Evolutionary conservation across 495 filamentous ascomycete genomes (phyloP), one percentile per base, ranked within the genome.

Genomic region (Sordaria brevicollis): DNA sequence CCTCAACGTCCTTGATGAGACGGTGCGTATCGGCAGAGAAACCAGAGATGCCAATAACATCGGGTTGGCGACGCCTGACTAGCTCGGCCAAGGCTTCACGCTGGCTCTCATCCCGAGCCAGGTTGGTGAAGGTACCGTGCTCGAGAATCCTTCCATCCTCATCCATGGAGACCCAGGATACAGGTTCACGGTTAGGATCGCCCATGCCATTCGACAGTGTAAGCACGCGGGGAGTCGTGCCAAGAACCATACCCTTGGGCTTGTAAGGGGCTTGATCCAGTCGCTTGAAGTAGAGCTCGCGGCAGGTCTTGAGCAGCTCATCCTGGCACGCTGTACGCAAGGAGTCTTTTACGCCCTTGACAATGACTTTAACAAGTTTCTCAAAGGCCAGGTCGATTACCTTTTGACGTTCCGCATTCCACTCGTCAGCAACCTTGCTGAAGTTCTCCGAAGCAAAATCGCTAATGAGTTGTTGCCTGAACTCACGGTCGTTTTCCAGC

Each of bases 181-280:
- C 87, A 34, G 93, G 90, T 69, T 97, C 94, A 62, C 83, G 84
- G 66, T 87, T 89, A 13, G 88, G 84, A 69, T 90, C 85, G 15
- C 92, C 93, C 76, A 86, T 86, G 67, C 95, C 95, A 71, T 92
- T 94, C 2, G 93, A 93, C 19, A 99, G 77, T 2, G 93, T 86
- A 35, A 99, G 87, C 35, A 97, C 93, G 33, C 94, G 90, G 31
- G 95, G 93, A 6, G 89, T 87, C 17, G 94, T 97, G 17, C 95
- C 95, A 41, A 96, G 82, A 11, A 91, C 84, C 89, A 97, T 91
- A n/a, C 93, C 94, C 78, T 93, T 92, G 17, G 96, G 94, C 75
- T 97, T 96, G 80, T 94, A 93, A 3, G 95, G 94, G 13, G 95
- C 93, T 79, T 99, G 95, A 77, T 99, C 96, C 36, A 99, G 88